A percentile compares a stretch with the other conserved stretches of the same genome.
These are phyloP conservation scores for Eucalyptus paniculata DNA, from an alignment of 345 rosid species.

Conservation along the genomic window DNA sequence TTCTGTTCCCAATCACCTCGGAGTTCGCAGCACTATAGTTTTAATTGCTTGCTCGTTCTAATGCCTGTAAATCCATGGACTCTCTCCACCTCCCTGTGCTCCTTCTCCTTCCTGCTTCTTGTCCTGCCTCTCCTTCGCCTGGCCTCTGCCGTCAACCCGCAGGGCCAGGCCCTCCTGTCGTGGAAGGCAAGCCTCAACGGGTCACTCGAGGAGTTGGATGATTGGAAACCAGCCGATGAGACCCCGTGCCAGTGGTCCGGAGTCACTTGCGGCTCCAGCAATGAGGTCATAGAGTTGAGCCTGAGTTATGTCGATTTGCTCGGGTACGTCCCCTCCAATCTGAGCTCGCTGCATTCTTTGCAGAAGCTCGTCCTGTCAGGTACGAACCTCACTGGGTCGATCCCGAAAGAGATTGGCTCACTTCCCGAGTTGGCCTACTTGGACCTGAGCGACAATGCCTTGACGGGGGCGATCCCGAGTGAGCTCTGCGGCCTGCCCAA, in stretches of 20 bases:
- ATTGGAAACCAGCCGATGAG: slow-evolving; percentile 19
- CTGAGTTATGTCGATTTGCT: slow-evolving; percentile 34
- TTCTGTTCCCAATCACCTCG: slow-evolving; percentile 12
- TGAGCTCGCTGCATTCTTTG: slow-evolving; percentile 23
- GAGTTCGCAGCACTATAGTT: slow-evolving; percentile 18
- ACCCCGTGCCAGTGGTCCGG: slow-evolving; percentile 58
- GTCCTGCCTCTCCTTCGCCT: not conserved
- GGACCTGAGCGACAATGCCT: slow-evolving; percentile 62
- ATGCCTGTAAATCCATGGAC: slow-evolving; percentile 63
- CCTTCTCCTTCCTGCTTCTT: slow-evolving; percentile 1
- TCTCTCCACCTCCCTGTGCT: slow-evolving; percentile 1
- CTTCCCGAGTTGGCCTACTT: slow-evolving; percentile 19
- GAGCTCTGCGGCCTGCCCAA: slow-evolving; percentile 42
- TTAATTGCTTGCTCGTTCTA: slow-evolving; percentile 6
- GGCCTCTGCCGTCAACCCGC: slow-evolving; percentile 24
- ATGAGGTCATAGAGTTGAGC: slow-evolving; percentile 23
- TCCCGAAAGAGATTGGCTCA: slow-evolving; percentile 36
- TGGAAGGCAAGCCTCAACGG: slow-evolving; percentile 39
- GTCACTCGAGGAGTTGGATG: slow-evolving; percentile 8
- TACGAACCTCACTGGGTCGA: slow-evolving; percentile 60
- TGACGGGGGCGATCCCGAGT: slow-evolving; percentile 51
- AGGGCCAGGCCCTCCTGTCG: slow-evolving; percentile 48
- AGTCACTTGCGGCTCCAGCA: slow-evolving; percentile 19
- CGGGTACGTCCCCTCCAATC: slow-evolving; percentile 33
- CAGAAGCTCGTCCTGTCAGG: slow-evolving; percentile 34